phyloP scores from a whole-genome alignment of 73 alveolate species.

The Tetrahymena borealis region DNA sequence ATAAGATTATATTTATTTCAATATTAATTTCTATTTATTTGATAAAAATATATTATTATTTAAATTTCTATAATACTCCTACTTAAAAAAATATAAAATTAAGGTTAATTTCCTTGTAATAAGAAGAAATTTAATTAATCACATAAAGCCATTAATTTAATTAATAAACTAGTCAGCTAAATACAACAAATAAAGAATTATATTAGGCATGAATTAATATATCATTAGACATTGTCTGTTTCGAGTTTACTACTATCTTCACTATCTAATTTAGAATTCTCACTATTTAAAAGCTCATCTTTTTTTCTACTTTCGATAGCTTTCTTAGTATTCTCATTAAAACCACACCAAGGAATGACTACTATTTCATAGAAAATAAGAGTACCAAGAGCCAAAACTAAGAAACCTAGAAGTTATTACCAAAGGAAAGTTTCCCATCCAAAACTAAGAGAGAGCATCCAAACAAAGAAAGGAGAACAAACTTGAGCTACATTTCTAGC shows the following conservation, averaged over 20 bases:
- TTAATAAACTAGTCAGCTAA: too few species aligned
- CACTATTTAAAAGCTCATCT: background rate
- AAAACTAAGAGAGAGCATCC: constrained; percentile 64
- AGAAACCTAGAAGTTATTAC: constrained; percentile 81
- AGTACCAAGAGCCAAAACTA: constrained; percentile 74
- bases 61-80: too few species aligned
- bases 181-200: too few species aligned
- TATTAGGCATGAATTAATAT: too few species aligned
- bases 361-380: constrained; percentile 77
- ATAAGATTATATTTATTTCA: too few species aligned
- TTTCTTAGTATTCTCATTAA: background rate
- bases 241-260: background rate
- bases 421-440: constrained; percentile 70
- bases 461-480: constrained; percentile 74
- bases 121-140: too few species aligned
- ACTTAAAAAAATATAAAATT: too few species aligned
- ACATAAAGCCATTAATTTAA: too few species aligned
- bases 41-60: too few species aligned
- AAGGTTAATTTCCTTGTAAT: too few species aligned
- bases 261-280: background rate
- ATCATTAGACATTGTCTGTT: background rate
- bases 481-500: constrained; percentile 77
- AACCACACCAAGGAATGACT: background rate
- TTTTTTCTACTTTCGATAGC: background rate
- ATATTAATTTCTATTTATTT: too few species aligned